These are phyloP conservation scores for Tuber indicum DNA, from an alignment of 495 filamentous ascomycete species.

Conservation along the genomic window DNA sequence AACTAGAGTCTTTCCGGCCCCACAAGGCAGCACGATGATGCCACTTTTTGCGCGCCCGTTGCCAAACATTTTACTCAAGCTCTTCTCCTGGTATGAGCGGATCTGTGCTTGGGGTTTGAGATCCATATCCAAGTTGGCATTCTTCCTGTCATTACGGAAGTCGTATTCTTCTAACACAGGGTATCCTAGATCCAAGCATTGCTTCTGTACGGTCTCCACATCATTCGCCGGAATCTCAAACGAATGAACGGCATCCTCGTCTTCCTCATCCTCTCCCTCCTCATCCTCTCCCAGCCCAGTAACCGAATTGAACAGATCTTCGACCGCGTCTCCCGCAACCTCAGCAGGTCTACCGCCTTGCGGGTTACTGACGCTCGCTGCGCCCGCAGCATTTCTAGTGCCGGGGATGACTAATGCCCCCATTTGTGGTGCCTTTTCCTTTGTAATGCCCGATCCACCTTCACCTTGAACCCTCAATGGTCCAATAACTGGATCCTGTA, in stretches of 20 bases:
- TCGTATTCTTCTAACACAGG: constrained; percentile 96
- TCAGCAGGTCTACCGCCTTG: constrained; percentile 44
- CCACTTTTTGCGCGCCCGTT: constrained; percentile 95
- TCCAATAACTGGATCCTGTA: constrained; percentile 66
- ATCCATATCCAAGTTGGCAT: constrained; percentile 87
- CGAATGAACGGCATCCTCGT: constrained; percentile 82
- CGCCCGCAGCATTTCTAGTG: constrained; percentile 84
- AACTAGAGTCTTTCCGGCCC: constrained; percentile 93
- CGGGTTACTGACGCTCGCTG: constrained; percentile 55
- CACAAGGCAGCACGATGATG: constrained; percentile 95
- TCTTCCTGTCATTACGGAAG: constrained; percentile 86
- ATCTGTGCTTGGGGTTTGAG: constrained; percentile 76
- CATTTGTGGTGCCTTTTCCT: constrained; percentile 76
- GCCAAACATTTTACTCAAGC: constrained; percentile 97
- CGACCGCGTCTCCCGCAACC: constrained; percentile 45
- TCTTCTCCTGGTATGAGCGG: constrained; percentile 91
- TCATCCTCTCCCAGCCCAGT: constrained; percentile 55
- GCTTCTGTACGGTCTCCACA: constrained; percentile 81
- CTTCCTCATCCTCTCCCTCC: constrained; percentile 86
- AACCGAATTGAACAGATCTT: constrained; percentile 54
- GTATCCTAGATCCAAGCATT: constrained; percentile 75
- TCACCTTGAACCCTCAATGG: constrained; percentile 55
- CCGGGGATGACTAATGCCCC: constrained; percentile 89
- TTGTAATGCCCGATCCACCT: constrained; percentile 60
- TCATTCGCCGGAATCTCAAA: constrained; percentile 75